Conservation (phyloP, 2,329 filamentous ascomycete genomes). For the Cryphonectria parasitica region DNA sequence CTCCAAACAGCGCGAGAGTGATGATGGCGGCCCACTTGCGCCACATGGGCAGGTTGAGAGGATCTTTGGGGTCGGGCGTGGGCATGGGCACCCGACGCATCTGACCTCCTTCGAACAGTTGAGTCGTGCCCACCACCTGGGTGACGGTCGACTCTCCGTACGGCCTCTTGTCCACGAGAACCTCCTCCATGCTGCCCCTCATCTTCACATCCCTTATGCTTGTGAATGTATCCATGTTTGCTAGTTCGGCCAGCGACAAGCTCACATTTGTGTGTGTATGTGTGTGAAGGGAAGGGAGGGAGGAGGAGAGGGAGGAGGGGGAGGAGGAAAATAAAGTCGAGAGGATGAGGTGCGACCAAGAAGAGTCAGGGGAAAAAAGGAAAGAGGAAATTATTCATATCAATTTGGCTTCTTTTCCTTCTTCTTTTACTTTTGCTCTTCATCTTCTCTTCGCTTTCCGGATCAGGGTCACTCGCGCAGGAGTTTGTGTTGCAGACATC, state of each 20-base stretch:
- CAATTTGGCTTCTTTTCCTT: background rate
- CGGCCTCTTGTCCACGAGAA: conserved; percentile 11
- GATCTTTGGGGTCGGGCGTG: conserved; percentile 29
- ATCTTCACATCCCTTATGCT: conserved; percentile 10
- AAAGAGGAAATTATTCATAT: background rate
- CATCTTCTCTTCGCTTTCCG: conserved; percentile 4
- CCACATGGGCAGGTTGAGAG: conserved; percentile 33
- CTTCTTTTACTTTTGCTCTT: background rate
- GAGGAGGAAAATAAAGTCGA: background rate
- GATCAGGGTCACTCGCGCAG: conserved; percentile 1
- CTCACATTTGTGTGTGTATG: background rate
- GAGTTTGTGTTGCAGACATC: background rate
- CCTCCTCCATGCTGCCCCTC: conserved; percentile 26
- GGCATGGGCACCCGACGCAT: conserved; percentile 31
- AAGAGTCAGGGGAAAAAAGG: background rate
- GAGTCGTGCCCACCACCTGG: conserved; percentile 29
- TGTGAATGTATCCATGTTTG: conserved; percentile 1
- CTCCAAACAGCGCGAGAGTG: conserved; percentile 33
- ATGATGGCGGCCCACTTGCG: conserved; percentile 34
- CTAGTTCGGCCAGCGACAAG: conserved; percentile 13
- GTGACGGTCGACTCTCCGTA: conserved; percentile 8
- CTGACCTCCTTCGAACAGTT: conserved; percentile 29
- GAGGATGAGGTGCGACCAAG: background rate
- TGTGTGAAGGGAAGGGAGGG: background rate
- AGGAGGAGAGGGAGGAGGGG: too few species aligned